Evolutionary conservation across 1,284 basidiomycete genomes (phyloP).

Genomic region (Xanthoconium separans): DNA sequence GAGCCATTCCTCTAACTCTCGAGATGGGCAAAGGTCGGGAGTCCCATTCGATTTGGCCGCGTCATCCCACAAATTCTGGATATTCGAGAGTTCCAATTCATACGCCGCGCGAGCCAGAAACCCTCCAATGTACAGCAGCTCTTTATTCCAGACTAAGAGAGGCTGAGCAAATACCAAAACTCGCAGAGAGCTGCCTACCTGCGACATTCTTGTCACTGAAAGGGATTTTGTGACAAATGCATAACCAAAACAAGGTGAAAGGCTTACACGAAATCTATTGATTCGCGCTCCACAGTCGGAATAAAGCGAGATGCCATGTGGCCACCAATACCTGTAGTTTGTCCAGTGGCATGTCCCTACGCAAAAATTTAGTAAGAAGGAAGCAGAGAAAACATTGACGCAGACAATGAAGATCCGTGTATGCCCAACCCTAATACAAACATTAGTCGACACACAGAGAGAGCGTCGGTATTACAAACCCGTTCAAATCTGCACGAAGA

Average conservation of each 20-base stretch:
- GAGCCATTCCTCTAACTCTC: conserved; percentile 51
- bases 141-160: conserved; percentile 2
- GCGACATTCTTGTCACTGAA: conserved; percentile 67
- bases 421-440: conserved; percentile 49
- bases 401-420: conserved; percentile 78
- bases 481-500: conserved; percentile 79
- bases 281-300: conserved; percentile 94
- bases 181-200: conserved; percentile 39
- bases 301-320: conserved; percentile 92
- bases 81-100: conserved; percentile 20
- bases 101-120: conserved; percentile 3
- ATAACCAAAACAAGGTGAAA: background rate
- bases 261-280: conserved; percentile 78
- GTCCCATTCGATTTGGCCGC: conserved; percentile 34
- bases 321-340: conserved; percentile 90
- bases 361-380: conserved; percentile 1
- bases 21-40: conserved; percentile 30
- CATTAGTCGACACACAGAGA: conserved; percentile 10
- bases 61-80: conserved; percentile 56
- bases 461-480: conserved; percentile 43
- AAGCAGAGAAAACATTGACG: background rate
- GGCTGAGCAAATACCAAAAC: background rate
- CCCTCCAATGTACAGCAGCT: conserved; percentile 2
- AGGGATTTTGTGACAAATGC: background rate
- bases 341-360: conserved; percentile 77